A percentile compares a stretch with the other conserved stretches of the same genome.
Evolutionary conservation across 352 stramenopile species (phyloP).

Genomic region (Globisporangium cederbergense): DNA sequence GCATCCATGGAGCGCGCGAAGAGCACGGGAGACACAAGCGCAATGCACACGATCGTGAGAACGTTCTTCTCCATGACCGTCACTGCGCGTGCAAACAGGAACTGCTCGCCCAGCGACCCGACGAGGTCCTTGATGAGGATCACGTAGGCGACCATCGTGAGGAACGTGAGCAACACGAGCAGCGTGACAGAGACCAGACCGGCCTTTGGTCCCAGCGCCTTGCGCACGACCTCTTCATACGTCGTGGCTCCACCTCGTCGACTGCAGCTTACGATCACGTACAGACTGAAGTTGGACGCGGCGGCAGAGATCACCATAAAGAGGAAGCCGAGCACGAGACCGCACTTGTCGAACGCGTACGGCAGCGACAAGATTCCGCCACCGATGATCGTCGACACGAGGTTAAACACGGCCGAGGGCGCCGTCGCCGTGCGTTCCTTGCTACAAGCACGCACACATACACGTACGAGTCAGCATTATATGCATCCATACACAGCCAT

Average conservation of each 20-base stretch:
- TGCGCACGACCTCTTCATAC: slow-evolving; percentile 87
- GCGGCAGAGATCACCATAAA: slow-evolving; percentile 74
- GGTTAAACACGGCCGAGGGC: slow-evolving; percentile 79
- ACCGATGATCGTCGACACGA: slow-evolving; percentile 88
- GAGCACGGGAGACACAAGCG: slow-evolving; percentile 65
- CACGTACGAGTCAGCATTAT: background rate
- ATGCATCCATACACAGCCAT: background rate
- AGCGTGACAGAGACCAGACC: slow-evolving; percentile 71
- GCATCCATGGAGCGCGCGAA: slow-evolving; percentile 78
- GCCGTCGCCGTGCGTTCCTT: slow-evolving; percentile 58
- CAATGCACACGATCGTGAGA: slow-evolving; percentile 62
- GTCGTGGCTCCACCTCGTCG: slow-evolving; percentile 74
- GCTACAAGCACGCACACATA: slow-evolving; percentile 8
- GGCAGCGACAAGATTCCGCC: slow-evolving; percentile 83
- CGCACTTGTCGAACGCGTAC: slow-evolving; percentile 87
- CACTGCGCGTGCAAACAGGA: slow-evolving; percentile 64
- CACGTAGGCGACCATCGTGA: slow-evolving; percentile 93
- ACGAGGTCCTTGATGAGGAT: slow-evolving; percentile 95
- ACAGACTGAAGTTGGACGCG: slow-evolving; percentile 81
- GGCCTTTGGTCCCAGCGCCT: slow-evolving; percentile 59
- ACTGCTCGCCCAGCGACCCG: slow-evolving; percentile 74
- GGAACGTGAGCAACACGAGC: slow-evolving; percentile 92
- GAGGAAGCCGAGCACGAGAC: slow-evolving; percentile 71
- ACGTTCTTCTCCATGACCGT: slow-evolving; percentile 53
- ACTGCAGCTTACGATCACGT: slow-evolving; percentile 87